Evolutionary conservation across 1,284 basidiomycete species (phyloP), one percentile per base, ranked within the genome.

Genomic region (Irpex rosettiformis): DNA sequence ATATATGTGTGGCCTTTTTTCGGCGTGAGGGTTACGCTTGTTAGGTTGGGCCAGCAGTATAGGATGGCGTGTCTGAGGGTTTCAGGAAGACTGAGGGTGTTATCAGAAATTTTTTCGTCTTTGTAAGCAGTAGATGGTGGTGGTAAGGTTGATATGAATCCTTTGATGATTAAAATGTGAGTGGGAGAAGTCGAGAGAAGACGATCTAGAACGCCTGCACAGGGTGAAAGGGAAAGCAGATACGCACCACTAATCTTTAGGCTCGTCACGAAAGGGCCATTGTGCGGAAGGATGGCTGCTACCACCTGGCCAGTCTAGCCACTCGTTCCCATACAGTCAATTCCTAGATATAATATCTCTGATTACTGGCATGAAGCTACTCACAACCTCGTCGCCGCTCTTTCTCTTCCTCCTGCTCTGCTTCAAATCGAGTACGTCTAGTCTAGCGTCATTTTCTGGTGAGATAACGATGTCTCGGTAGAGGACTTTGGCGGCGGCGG

Each of bases 281-380:
- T 74, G 56, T 70, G 68, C 8, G 76, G 71, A 16, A 75, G 66
- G 53, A 67, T 71, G 1, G 80, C 78, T 3, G 81, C 79, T 1
- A 62, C 52, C 49, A 81, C 73, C 22, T 56, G 30, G 4, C 28
- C 40, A 18, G 43, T 13, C 43, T 47, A 47, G 16, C 43, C 43
- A 37, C 16, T 37, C 33, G 33, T 37, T 11, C 33, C 8, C 30
- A 33, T 33, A 33, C 16, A n/a, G n/a, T n/a, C n/a, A n/a, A n/a
- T n/a, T n/a, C n/a, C n/a, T n/a, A n/a, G n/a, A n/a, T n/a, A n/a
- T n/a, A n/a, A n/a, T n/a, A n/a, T n/a, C n/a, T n/a, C n/a, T n/a
- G n/a, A n/a, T n/a, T n/a, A n/a, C n/a, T n/a, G n/a, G 33, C 11
- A 8, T 37, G 3, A 11, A 37, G n/a, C 1, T 40, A n/a, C 33